These are phyloP conservation scores for Podaxis mareebaensis DNA, from an alignment of 768 basidiomycete genomes.

Conservation along the genomic window DNA sequence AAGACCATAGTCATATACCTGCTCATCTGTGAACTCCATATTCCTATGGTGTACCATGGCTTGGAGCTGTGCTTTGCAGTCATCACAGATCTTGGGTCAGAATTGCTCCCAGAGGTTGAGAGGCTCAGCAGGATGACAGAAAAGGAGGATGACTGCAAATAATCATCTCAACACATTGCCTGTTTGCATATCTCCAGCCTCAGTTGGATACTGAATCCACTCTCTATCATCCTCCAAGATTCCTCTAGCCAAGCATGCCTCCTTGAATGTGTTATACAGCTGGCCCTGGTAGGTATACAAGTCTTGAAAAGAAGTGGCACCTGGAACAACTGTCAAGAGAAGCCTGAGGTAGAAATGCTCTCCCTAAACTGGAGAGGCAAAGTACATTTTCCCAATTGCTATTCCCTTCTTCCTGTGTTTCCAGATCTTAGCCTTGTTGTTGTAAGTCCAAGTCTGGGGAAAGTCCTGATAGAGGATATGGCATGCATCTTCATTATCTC, in stretches of 20 bases:
- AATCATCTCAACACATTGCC: conserved; percentile 35
- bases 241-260: conserved; percentile 41
- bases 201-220: conserved; percentile 39
- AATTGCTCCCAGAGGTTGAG: conserved; percentile 40
- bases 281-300: conserved; percentile 22
- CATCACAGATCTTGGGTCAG: conserved; percentile 39
- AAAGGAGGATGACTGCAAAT: conserved; percentile 38
- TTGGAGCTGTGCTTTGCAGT: conserved; percentile 24
- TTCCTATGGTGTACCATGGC: conserved; percentile 16
- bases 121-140: conserved; percentile 32
- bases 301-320: conserved; percentile 30
- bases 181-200: conserved; percentile 39
- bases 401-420: conserved; percentile 23
- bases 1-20: conserved; percentile 43
- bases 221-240: conserved; percentile 51
- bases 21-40: conserved; percentile 23
- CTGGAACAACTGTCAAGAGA: conserved; percentile 39
- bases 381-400: conserved; percentile 39
- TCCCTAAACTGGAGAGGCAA: conserved; percentile 34
- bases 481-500: conserved; percentile 12
- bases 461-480: conserved; percentile 37
- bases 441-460: conserved; percentile 23
- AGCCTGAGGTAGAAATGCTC: conserved; percentile 42
- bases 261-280: conserved; percentile 32
- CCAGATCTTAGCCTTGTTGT: conserved; percentile 27